These are phyloP conservation scores for Sporothrix mexicana DNA, from an alignment of 2,329 filamentous ascomycete species.

Conservation along the genomic window DNA sequence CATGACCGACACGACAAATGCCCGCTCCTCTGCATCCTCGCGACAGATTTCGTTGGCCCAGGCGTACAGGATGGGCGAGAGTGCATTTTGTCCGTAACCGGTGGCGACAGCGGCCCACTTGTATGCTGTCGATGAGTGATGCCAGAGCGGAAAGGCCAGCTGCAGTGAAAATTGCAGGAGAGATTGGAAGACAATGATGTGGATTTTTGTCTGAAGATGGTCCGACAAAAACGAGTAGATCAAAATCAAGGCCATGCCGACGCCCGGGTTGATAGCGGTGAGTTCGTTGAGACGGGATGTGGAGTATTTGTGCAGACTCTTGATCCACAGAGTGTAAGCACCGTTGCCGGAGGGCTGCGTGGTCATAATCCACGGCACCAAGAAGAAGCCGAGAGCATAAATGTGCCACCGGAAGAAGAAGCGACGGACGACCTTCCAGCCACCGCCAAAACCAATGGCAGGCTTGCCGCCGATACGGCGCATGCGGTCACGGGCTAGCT, in stretches of 20 bases:
- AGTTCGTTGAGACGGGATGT: constrained; percentile 30
- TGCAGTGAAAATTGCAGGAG: constrained; percentile 27
- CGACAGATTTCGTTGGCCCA: constrained; percentile 40
- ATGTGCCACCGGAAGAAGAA: constrained; percentile 42
- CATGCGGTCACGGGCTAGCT: constrained; percentile 53
- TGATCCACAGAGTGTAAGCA: constrained; percentile 63
- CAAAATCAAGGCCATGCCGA: constrained; percentile 25
- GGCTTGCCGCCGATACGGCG: constrained; percentile 46
- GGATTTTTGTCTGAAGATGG: constrained; percentile 28
- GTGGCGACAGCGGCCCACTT: constrained; percentile 32
- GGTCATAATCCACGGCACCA: constrained; percentile 45
- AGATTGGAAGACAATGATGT: constrained; percentile 29
- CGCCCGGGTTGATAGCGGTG: constrained; percentile 30
- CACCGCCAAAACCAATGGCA: constrained; percentile 29
- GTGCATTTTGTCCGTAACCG: constrained; percentile 30
- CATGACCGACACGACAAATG: constrained; percentile 39
- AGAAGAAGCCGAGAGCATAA: constrained; percentile 47
- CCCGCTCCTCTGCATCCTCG: constrained; percentile 39
- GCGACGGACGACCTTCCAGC: constrained; percentile 27
- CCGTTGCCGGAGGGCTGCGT: constrained; percentile 59
- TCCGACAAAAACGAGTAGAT: constrained; percentile 29
- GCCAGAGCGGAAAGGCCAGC: constrained; percentile 29
- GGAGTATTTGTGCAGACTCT: constrained; percentile 49
- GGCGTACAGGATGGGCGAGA: constrained; percentile 28
- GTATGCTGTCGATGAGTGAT: constrained; percentile 21